These are phyloP conservation scores for Podila epigama DNA, from an alignment of 192 early-diverging fungal genomes.

Conservation along the genomic window DNA sequence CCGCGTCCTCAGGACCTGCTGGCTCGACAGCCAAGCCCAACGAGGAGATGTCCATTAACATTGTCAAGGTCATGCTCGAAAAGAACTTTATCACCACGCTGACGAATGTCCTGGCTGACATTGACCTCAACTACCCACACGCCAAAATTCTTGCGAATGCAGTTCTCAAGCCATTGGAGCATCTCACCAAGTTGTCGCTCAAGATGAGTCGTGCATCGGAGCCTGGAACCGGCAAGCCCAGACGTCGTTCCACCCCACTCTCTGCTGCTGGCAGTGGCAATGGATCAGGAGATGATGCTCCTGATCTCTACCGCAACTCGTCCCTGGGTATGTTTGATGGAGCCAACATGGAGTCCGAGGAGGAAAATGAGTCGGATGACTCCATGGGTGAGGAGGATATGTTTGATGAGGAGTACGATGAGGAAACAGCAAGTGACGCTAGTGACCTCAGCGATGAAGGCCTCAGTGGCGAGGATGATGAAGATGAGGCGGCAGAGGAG, in stretches of 20 bases:
- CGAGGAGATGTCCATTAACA: conserved; percentile 66
- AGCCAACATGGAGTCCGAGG: conserved; percentile 75
- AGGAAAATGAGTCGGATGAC: conserved; percentile 62
- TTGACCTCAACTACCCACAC: conserved; percentile 92
- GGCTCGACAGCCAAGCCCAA: conserved; percentile 27
- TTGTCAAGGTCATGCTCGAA: conserved; percentile 87
- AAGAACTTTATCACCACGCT: conserved; percentile 83
- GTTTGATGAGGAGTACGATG: conserved; percentile 75
- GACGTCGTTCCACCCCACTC: conserved; percentile 52
- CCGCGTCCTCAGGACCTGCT: conserved; percentile 48
- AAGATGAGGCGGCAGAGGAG: conserved; percentile 69
- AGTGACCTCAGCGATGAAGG: conserved; percentile 66
- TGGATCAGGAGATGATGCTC: conserved; percentile 71
- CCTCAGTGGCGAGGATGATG: conserved; percentile 61
- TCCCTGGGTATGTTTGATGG: conserved; percentile 83
- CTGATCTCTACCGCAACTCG: conserved; percentile 84
- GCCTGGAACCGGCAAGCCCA: conserved; percentile 43
- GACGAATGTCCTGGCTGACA: conserved; percentile 79
- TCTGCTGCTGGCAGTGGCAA: conserved; percentile 37
- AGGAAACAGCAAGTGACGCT: conserved; percentile 70
- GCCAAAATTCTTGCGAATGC: conserved; percentile 76
- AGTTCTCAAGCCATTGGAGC: conserved; percentile 89
- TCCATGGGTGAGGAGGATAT: conserved; percentile 68
- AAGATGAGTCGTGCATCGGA: conserved; percentile 79
- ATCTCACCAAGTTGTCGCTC: conserved; percentile 87